Evolutionary conservation across 2,329 filamentous ascomycete species (phyloP), one percentile per base, ranked within the genome.

Genomic region (Alternaria sp.): DNA sequence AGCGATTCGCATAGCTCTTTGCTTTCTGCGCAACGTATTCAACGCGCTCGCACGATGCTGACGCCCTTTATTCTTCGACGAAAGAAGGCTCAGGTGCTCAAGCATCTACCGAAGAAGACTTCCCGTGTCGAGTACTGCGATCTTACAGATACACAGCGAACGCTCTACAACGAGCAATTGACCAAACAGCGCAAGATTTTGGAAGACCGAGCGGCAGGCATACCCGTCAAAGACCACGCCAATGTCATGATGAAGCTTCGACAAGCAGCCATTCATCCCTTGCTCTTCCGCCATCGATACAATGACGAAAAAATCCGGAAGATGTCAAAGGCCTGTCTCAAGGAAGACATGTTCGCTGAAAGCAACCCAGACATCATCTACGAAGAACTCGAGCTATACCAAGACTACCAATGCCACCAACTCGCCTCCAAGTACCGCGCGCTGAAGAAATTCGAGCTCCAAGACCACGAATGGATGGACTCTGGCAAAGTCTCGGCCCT

Each of bases 31-130:
- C 92, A 97, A 74, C 89, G 95, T 40, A 95, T 98, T 56, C 86
- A 87, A 56, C 86, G 93, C 42, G 95, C 95, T 2, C 88, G 93
- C 54, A 92, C 90, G 0, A 99, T 99, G 82, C 87, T 99, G 71
- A 92, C 93, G 24, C 95, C 95, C 0, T 99, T 99, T 73, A 95
- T 99, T 53, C 82, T 99, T 3, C 92, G 96, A 62, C 87, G 95
- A 7, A 94, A 95, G 80, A 99, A 99, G 80, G 87, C 91, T 48
- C 93, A 98, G 71, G 93, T 97, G 8, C 84, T 98, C 42, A 83
- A 85, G 45, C 90, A 95, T 71, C 84, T 99, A 63, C 93, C 95
- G 0, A 82, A 84, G 51, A 98, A 98, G 80, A 87, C 85, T 10
- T 87, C 88, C 59, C 86, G 87, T 3, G 88, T 97, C 1, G 88